phyloP scores from a whole-genome alignment of 192 early-diverging fungal genomes.

The Linnemannia exigua region DNA sequence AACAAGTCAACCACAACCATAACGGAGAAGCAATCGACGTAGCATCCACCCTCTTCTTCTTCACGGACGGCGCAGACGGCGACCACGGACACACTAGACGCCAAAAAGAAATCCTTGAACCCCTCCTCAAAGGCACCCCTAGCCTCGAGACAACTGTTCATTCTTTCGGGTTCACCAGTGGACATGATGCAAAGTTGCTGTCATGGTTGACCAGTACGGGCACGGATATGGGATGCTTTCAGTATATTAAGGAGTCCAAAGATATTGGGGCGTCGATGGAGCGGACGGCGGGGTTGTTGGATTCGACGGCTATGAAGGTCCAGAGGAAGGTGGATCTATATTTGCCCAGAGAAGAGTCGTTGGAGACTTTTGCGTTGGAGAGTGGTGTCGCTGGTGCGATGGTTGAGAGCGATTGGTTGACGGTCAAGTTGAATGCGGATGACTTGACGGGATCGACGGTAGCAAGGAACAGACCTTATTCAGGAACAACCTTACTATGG shows the following conservation, averaged over 20 bases:
- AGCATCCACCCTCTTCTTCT: slow-evolving; percentile 53
- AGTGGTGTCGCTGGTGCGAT: neutral
- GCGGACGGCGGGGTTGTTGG: slow-evolving; percentile 45
- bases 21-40: slow-evolving; percentile 10
- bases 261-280: slow-evolving; percentile 52
- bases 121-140: slow-evolving; percentile 15
- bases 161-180: slow-evolving; percentile 54
- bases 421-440: slow-evolving; percentile 41
- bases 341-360: neutral
- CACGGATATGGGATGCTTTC: slow-evolving; percentile 57
- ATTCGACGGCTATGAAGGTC: slow-evolving; percentile 23
- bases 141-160: slow-evolving; percentile 45
- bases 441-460: slow-evolving; percentile 34
- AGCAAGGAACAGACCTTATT: slow-evolving; percentile 18
- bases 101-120: slow-evolving; percentile 12
- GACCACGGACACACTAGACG: neutral
- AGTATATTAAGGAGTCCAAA: slow-evolving; percentile 45
- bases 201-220: slow-evolving; percentile 59
- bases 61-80: slow-evolving; percentile 54
- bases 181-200: slow-evolving; percentile 56
- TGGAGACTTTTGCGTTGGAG: no score
- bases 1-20: neutral
- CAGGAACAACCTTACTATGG: slow-evolving; percentile 26
- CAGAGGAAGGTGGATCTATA: slow-evolving; percentile 38
- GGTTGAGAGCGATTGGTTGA: slow-evolving; percentile 19